phyloP scores from a whole-genome alignment of 1,139 yeast genomes.

The Saccharomyces hybrid region DNA sequence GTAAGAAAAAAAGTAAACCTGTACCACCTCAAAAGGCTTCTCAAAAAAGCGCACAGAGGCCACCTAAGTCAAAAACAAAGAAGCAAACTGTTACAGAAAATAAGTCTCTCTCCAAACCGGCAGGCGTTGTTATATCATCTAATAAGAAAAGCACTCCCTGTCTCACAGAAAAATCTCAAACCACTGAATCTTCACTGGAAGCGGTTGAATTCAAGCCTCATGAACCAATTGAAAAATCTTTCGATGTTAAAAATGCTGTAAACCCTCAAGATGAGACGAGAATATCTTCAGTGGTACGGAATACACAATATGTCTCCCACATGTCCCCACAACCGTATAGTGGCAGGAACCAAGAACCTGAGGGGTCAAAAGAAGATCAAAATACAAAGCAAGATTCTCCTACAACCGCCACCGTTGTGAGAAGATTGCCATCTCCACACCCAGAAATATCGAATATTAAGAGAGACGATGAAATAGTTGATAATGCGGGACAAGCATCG shows the following conservation, averaged over 20 bases:
- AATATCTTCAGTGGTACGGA: constrained; percentile 13
- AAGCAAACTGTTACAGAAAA: neutral
- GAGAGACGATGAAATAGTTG: neutral
- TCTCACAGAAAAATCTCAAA: neutral
- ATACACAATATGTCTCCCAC: constrained; percentile 1
- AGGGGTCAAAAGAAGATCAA: neutral
- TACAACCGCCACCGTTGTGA: neutral
- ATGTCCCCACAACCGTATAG: neutral
- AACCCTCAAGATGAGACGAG: constrained; percentile 6
- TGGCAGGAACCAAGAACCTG: too few species aligned
- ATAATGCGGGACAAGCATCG: neutral
- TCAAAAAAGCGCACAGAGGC: neutral
- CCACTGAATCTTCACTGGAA: neutral
- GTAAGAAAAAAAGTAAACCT: constrained; percentile 7
- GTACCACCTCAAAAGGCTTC: neutral
- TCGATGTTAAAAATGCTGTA: neutral
- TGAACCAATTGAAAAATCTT: neutral
- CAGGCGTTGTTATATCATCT: neutral
- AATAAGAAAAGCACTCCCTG: neutral
- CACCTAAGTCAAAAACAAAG: neutral
- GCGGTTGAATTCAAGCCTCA: neutral
- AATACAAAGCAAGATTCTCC: neutral
- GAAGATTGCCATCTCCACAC: neutral
- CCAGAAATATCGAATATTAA: neutral
- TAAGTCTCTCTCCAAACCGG: neutral